These are phyloP conservation scores for Theobroma cacao DNA, from an alignment of 345 rosid species.

Conservation along the genomic window DNA sequence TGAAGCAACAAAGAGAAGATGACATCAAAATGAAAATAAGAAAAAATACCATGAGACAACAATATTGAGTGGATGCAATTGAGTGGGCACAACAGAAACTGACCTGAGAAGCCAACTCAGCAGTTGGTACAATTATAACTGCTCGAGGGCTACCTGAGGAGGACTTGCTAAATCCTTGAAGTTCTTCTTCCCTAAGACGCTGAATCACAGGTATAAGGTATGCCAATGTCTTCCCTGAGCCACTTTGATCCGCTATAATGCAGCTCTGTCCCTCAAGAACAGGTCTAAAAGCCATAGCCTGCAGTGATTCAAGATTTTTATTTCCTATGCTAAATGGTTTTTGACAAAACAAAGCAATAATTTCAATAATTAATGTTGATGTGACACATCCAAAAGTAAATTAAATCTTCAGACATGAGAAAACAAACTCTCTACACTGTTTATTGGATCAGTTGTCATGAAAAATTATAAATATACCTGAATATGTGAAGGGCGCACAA, in stretches of 20 bases:
- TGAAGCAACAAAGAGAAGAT: neutral
- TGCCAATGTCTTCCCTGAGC: constrained; percentile 95
- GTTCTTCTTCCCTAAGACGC: constrained; percentile 85
- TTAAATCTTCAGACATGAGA: neutral
- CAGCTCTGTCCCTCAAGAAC: constrained; percentile 76
- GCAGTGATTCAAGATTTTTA: constrained; percentile 26
- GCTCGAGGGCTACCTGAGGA: constrained; percentile 65
- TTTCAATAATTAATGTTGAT: neutral
- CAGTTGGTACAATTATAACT: constrained; percentile 81
- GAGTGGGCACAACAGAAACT: constrained; percentile 2
- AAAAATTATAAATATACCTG: constrained; percentile 48
- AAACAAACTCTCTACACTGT: neutral
- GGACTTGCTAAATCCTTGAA: constrained; percentile 58
- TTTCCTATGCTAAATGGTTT: neutral
- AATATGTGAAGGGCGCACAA: constrained; percentile 70
- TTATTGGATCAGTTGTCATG: neutral
- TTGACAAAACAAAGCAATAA: neutral
- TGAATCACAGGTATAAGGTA: constrained; percentile 83
- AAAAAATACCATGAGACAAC: neutral
- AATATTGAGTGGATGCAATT: neutral
- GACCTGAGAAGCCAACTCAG: constrained; percentile 97
- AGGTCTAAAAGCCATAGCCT: constrained; percentile 86
- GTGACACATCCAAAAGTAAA: neutral
- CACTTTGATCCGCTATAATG: constrained; percentile 96
- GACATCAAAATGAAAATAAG: neutral